Evolutionary conservation across 768 basidiomycete species (phyloP).

Genomic region (Kwoniella heveanensis): DNA sequence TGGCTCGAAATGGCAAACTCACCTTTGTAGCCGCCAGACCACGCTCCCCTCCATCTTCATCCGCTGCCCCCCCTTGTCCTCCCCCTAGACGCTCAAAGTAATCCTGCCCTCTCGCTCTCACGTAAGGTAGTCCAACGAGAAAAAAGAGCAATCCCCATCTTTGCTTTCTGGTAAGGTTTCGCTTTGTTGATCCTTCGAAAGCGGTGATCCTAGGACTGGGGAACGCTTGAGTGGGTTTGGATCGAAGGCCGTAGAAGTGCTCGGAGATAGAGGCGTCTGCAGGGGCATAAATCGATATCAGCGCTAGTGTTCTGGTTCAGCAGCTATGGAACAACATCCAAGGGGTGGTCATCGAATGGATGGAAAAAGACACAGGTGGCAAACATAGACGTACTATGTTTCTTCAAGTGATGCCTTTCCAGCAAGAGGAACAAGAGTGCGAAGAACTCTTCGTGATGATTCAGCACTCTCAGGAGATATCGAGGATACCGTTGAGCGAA

Average conservation of each 20-base stretch:
- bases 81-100: conserved; percentile 89
- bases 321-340: no score
- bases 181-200: conserved; percentile 16
- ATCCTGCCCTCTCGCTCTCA: conserved; percentile 84
- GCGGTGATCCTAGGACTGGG: conserved; percentile 36
- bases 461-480: conserved; percentile 85
- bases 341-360: no score
- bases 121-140: conserved; percentile 85
- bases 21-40: conserved; percentile 28
- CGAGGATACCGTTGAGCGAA: conserved; percentile 93
- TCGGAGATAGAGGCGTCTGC: conserved; percentile 91
- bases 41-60: conserved; percentile 61
- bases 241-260: conserved; percentile 82
- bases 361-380: no score
- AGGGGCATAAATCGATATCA: neutral
- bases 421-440: conserved; percentile 83
- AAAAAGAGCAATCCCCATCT: conserved; percentile 76
- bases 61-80: conserved; percentile 68
- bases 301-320: neutral
- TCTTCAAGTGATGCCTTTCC: conserved; percentile 84
- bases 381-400: conserved; percentile 66
- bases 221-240: conserved; percentile 6
- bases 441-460: conserved; percentile 95
- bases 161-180: conserved; percentile 68
- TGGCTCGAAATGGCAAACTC: neutral